Base-by-base conservation (phyloP, 2,329 filamentous ascomycete genomes). In the Colletotrichum tanaceti region DNA sequence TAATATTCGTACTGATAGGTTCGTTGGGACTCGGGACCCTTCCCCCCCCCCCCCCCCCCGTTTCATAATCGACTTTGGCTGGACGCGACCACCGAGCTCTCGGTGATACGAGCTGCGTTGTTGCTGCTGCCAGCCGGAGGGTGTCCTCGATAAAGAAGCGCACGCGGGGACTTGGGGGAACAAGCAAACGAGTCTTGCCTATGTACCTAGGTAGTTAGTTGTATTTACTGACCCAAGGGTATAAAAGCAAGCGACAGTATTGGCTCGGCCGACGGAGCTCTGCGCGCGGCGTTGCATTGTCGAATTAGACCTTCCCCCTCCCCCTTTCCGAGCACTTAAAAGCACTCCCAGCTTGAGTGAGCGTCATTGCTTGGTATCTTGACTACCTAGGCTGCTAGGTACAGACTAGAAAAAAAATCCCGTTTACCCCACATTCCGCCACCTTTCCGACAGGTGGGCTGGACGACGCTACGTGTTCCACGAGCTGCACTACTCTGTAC, bases 391-490 rank as follows among this genome's bases (percentile, higher is more conserved):
- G n/a, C n/a, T n/a, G n/a, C n/a, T n/a, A n/a, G n/a, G n/a, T n/a
- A n/a, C n/a, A n/a, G n/a, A n/a, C n/a, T n/a, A n/a, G n/a, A n/a
- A n/a, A 43, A 55, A 55, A 20, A 60, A 35, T 24, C 20, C 53
- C 53, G 60, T 54, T 20, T 44, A 65, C 65, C 65, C 65, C 65
- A 68, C 65, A 59, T 65, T 35, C 65, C 65, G 65, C 60, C 49
- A 55, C 41, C 52, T 44, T 59, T 63, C 65, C 53, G 62, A 54
- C 62, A 44, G 54, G 61, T 68, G 62, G 61, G 61, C 65, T 61
- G 54, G 55, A 43, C 58, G 47, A 35, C 58, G 47, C 38, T 18
- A 47, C 28, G 3, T 35, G 44, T 28, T 28, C 44, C 62, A 49
- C 49, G 63, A 41, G 46, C 50, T 43, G 18, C 46, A 49, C 46